Percentiles rank a stretch among this genome's conserved stretches.
phyloP scores from a whole-genome alignment of 495 filamentous ascomycete species.

The Talaromyces thailandensis region DNA sequence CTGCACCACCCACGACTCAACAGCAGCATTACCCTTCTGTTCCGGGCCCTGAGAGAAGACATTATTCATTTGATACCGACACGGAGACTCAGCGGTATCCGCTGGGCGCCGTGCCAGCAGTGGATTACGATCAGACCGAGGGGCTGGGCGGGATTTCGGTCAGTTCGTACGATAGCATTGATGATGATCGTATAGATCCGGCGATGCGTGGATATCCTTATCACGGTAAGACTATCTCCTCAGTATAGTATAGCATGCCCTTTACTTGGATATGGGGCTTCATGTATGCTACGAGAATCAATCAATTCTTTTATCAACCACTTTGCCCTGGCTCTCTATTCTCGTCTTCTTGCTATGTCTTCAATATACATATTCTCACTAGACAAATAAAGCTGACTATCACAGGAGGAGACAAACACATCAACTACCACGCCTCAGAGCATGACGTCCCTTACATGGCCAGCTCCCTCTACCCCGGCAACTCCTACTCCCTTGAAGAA shows the following conservation, averaged over 20 bases:
- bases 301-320: conserved; percentile 7
- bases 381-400: conserved; percentile 5
- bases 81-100: conserved; percentile 10
- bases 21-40: not conserved
- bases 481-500: conserved; percentile 34
- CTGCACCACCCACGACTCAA: not conserved
- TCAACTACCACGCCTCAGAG: conserved; percentile 33
- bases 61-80: conserved; percentile 37
- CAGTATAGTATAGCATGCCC: not conserved
- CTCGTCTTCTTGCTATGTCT: not conserved
- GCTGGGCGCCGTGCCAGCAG: conserved; percentile 20
- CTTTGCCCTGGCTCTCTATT: conserved; percentile 10
- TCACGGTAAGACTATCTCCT: conserved; percentile 29
- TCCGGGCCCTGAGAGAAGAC: conserved; percentile 14
- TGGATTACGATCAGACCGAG: conserved; percentile 40
- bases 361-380: not conserved
- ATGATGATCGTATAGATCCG: conserved; percentile 34
- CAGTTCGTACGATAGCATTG: conserved; percentile 42
- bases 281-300: not conserved
- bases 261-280: not conserved
- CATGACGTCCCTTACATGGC: conserved; percentile 37
- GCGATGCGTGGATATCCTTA: conserved; percentile 29
- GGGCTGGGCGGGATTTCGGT: conserved; percentile 39
- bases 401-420: conserved; percentile 26
- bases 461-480: conserved; percentile 36